Evolutionary conservation across 495 filamentous ascomycete species (phyloP).

Genomic region (Clavariopsis aquatica): DNA sequence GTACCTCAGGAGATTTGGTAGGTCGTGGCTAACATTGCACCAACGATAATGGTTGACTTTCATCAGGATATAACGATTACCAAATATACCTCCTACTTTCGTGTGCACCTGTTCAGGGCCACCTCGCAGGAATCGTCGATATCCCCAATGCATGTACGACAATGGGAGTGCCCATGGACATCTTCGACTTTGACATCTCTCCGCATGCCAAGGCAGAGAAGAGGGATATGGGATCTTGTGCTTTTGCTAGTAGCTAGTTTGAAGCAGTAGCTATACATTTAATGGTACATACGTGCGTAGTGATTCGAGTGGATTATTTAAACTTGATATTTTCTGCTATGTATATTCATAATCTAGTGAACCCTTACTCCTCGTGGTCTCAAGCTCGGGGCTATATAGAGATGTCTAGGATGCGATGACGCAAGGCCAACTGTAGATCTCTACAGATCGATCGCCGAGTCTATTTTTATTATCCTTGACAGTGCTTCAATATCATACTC

Average conservation of each 20-base stretch:
- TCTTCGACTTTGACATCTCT: slow-evolving; percentile 92
- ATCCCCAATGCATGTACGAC: slow-evolving; percentile 87
- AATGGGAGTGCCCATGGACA: slow-evolving; percentile 87
- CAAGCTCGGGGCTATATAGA: not conserved
- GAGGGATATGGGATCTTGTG: slow-evolving; percentile 75
- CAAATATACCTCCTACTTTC: slow-evolving; percentile 89
- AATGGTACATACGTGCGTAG: too few relatives aligned
- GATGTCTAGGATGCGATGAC: not conserved
- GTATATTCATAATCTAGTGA: slow-evolving; percentile 4
- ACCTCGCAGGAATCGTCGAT: slow-evolving; percentile 92
- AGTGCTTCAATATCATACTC: too few relatives aligned
- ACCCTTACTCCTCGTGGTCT: slow-evolving; percentile 4
- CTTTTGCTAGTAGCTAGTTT: slow-evolving; percentile 60
- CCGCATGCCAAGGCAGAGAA: slow-evolving; percentile 63
- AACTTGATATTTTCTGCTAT: not conserved
- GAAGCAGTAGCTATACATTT: not conserved
- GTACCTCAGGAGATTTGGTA: slow-evolving; percentile 81
- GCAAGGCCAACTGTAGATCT: not conserved
- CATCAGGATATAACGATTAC: slow-evolving; percentile 62
- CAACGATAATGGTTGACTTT: not conserved
- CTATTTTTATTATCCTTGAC: too few relatives aligned
- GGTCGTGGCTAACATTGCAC: slow-evolving; percentile 31
- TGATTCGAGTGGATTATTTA: too few relatives aligned
- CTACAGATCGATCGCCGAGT: too few relatives aligned
- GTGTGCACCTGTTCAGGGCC: slow-evolving; percentile 88